Evolutionary conservation across 768 basidiomycete genomes (phyloP), one percentile per base, ranked within the genome.

Genomic region (Tricholoma flavovirens): DNA sequence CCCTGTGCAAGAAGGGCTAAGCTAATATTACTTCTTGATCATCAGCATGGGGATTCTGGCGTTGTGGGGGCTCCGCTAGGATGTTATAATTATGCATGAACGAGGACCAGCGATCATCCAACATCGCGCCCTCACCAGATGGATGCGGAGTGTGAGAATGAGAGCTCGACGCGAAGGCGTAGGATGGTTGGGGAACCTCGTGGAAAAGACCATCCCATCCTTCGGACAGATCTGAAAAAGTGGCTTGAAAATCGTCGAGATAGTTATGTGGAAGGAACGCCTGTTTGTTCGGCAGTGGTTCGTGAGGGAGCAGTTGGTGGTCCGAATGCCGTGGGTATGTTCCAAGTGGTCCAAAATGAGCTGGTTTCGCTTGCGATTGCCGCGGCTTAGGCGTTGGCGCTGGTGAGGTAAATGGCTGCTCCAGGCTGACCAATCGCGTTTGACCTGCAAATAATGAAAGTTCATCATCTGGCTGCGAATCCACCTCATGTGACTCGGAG

Each of bases 31-130:
- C 12, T 35, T 35, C 33, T n/a, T n/a, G n/a, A 10, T 12, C 10
- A 35, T 24, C 3, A 24, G 22, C 12, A 24, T n/a, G 33, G 33
- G 33, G 33, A 14, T 14, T 36, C 35, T 49, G n/a, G 1, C 15
- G 50, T 0, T 49, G 38, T 33, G 43, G 45, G 26, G 62, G 58
- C 33, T 59, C 36, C 7, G 57, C 56, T 19, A 71, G 50, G 14
- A 72, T 60, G 36, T 62, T 65, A 51, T 71, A 68, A 57, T 68
- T 66, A 33, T 72, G 64, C 69, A 72, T 73, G 56, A 75, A 73
- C 19, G 71, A 72, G 4, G 69, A 66, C 75, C 76, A 74, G 26
- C 68, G 65, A 51, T 76, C 73, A 56, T 77, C 70, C 60, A 71
- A 40, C 62, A 69, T 67, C n/a, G 59, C 46, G 14, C 56, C 59